Evolutionary conservation across 352 stramenopile species (phyloP).

Genomic region (Pythium guiyangense): DNA sequence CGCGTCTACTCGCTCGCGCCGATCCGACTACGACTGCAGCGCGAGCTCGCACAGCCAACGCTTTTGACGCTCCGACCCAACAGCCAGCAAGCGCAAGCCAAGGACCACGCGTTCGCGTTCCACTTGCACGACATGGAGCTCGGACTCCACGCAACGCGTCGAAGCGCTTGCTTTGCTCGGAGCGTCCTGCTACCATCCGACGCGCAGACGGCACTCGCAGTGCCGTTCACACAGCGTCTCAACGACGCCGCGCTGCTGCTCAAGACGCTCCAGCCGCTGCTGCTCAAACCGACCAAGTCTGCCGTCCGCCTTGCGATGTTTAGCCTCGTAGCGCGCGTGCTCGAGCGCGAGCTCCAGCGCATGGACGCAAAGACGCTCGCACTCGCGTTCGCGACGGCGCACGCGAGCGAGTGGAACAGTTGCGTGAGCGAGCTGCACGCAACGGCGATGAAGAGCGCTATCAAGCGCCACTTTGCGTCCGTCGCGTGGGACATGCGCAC

Average conservation of each 20-base stretch:
- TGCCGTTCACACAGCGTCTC: conserved; percentile 16
- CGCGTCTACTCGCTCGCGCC: conserved; percentile 17
- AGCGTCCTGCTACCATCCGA: conserved; percentile 1
- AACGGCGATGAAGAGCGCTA: conserved; percentile 34
- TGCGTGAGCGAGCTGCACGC: conserved; percentile 59
- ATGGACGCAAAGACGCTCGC: conserved; percentile 18
- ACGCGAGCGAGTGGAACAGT: conserved; percentile 55
- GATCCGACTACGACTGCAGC: conserved; percentile 28
- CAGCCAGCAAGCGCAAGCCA: background rate
- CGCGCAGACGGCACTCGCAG: conserved; percentile 8
- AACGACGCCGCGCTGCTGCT: conserved; percentile 43
- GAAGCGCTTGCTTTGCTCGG: conserved; percentile 2
- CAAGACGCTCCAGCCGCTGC: conserved; percentile 35
- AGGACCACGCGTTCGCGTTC: conserved; percentile 35
- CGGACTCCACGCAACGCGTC: conserved; percentile 12
- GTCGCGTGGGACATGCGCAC: conserved; percentile 48
- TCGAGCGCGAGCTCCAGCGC: conserved; percentile 33
- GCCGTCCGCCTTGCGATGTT: conserved; percentile 35
- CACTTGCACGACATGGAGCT: conserved; percentile 36
- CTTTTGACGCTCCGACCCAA: conserved; percentile 14
- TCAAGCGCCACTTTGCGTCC: conserved; percentile 31
- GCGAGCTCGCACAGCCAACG: conserved; percentile 24
- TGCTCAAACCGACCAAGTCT: conserved; percentile 49
- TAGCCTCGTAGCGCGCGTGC: conserved; percentile 29
- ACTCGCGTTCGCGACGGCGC: conserved; percentile 17